Percentiles rank a stretch among this genome's conserved stretches.
Evolutionary conservation across 805 yeast species (phyloP).

Genomic region (Grigorovia transvaalensis): DNA sequence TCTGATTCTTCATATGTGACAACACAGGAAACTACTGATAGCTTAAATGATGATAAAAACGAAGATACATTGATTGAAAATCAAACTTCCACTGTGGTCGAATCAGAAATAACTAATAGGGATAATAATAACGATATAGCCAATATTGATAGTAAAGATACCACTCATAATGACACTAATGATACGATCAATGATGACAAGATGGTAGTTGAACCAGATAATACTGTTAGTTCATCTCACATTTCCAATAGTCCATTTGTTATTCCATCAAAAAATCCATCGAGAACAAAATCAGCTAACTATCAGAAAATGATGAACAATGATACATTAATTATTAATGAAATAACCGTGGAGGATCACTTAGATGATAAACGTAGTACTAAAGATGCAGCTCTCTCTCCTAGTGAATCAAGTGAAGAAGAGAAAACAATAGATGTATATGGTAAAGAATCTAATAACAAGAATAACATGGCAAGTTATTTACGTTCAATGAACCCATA

Average conservation of each 20-base stretch:
- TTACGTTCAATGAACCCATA: constrained; percentile 33
- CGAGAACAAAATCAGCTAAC: neutral
- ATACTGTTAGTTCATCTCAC: neutral
- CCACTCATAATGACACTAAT: neutral
- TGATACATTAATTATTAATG: neutral
- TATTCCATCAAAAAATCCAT: neutral
- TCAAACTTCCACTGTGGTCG: too few species aligned
- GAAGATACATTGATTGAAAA: too few species aligned
- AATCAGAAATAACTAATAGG: too few species aligned
- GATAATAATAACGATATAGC: neutral
- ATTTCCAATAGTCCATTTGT: neutral
- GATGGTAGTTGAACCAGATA: neutral
- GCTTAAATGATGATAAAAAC: neutral
- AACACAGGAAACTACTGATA: neutral
- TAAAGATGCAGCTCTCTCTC: neutral
- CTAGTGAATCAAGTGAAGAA: neutral
- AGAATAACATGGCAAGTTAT: constrained; percentile 36
- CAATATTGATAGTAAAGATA: neutral
- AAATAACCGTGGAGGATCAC: neutral
- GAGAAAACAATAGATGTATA: neutral
- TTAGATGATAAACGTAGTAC: neutral
- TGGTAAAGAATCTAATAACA: neutral
- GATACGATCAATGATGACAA: neutral
- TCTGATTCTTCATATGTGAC: neutral
- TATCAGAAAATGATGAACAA: neutral